phyloP scores from a whole-genome alignment of 306 rosid genomes.

The Gillenia trifoliata region DNA sequence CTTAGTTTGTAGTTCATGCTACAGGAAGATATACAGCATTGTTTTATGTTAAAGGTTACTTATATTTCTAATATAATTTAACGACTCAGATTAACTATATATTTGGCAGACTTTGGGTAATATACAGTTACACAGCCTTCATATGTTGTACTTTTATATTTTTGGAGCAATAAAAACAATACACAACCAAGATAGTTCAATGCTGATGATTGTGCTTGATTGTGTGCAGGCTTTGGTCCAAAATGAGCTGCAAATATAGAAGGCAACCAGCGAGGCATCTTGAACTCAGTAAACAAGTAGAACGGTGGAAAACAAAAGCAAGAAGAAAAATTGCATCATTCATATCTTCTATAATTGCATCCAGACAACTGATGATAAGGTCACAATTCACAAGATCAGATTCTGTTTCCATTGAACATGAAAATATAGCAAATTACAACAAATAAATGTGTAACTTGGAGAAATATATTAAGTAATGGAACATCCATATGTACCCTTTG shows the following conservation, averaged over 20 bases:
- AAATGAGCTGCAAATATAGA: not conserved
- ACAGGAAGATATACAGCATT: not conserved
- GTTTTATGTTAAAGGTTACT: not conserved
- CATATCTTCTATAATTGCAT: not conserved
- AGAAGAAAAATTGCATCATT: not conserved
- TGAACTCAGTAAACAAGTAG: not conserved
- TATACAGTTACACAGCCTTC: not conserved
- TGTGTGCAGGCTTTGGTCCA: not conserved
- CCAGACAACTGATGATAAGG: not conserved
- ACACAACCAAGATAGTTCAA: not conserved
- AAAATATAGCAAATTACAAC: not conserved
- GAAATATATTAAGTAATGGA: not conserved
- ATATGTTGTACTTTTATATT: not conserved
- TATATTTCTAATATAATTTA: too few species aligned
- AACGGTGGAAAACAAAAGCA: not conserved
- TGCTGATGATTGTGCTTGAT: not conserved
- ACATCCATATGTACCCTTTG: not conserved
- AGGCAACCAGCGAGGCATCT: not conserved
- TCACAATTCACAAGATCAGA: not conserved
- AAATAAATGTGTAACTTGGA: too few species aligned
- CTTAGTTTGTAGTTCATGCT: not conserved
- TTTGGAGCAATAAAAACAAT: too few species aligned
- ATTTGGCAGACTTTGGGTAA: not conserved
- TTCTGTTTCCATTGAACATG: not conserved
- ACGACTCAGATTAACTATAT: not conserved